Conservation (phyloP, 306 rosid species). For the Citrullus amarus region DNA sequence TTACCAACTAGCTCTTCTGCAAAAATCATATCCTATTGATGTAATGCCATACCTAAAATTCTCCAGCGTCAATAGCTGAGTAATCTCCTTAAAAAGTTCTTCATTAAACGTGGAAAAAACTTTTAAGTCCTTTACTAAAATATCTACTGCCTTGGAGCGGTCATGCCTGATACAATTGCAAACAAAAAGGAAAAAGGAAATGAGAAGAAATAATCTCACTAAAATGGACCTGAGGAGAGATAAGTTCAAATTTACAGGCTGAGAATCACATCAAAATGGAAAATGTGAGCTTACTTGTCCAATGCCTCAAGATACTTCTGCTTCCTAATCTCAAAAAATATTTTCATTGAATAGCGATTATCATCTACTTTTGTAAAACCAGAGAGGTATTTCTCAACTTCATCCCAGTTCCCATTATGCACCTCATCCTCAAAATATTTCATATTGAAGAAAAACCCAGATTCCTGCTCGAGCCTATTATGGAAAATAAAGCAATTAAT, state of each 20-base stretch:
- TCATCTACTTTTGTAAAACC: constrained; percentile 98
- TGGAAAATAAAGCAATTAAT: constrained; percentile 17
- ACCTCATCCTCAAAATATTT: constrained; percentile 98
- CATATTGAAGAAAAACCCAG: constrained; percentile 97
- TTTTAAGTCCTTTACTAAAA: constrained; percentile 80
- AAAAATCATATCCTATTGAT: not conserved
- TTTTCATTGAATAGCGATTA: constrained; percentile 96
- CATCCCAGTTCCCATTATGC: constrained; percentile 97
- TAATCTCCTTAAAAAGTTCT: constrained; percentile 89
- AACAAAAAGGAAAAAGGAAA: not conserved
- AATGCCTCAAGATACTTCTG: constrained; percentile 96
- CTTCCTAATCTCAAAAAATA: constrained; percentile 95
- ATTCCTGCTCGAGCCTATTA: constrained; percentile 90
- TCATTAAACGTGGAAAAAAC: constrained; percentile 87
- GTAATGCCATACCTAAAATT: constrained; percentile 54
- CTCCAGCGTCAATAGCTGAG: constrained; percentile 88
- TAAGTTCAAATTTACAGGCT: not conserved
- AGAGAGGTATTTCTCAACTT: constrained; percentile 89
- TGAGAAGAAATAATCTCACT: constrained; percentile 2
- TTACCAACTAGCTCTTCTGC: constrained; percentile 4
- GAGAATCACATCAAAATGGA: constrained; percentile 5
- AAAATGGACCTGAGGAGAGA: not conserved
- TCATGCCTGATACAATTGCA: constrained; percentile 55
- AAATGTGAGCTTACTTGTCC: constrained; percentile 64
- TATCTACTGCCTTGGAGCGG: constrained; percentile 84